Evolutionary conservation across 495 filamentous ascomycete species (phyloP).

Genomic region (Xylaria grammica): DNA sequence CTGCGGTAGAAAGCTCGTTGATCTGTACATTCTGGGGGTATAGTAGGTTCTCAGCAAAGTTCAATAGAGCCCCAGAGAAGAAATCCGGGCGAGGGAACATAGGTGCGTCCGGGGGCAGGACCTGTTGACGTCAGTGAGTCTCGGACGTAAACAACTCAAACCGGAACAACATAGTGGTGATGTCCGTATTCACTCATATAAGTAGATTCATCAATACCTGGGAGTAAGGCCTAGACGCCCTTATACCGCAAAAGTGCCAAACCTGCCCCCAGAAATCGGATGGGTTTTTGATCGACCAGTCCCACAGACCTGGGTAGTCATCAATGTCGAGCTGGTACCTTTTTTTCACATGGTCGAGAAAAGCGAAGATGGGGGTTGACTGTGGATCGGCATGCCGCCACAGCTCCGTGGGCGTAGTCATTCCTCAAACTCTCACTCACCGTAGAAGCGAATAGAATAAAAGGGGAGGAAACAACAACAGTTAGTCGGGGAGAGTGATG

Average conservation of each 20-base stretch:
- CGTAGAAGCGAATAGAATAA: too few species aligned
- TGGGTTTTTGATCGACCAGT: conserved; percentile 82
- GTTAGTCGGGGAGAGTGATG: too few species aligned
- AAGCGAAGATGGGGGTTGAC: conserved; percentile 70
- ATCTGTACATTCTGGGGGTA: conserved; percentile 63
- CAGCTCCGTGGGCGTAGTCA: conserved; percentile 53
- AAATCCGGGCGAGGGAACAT: conserved; percentile 89
- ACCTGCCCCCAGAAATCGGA: conserved; percentile 83
- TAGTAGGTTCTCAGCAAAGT: conserved; percentile 92
- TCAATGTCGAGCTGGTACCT: conserved; percentile 67
- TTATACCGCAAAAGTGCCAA: conserved; percentile 80
- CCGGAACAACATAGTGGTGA: conserved; percentile 6
- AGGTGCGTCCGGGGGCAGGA: conserved; percentile 64
- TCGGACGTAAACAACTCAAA: not conserved
- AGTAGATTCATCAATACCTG: conserved; percentile 51
- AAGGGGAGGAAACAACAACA: too few species aligned
- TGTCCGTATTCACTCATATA: conserved; percentile 3
- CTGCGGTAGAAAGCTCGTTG: conserved; percentile 64
- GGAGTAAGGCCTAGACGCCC: conserved; percentile 66
- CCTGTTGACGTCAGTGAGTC: conserved; percentile 52
- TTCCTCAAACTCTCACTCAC: too few species aligned
- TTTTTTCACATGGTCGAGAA: conserved; percentile 69
- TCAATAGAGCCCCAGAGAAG: conserved; percentile 77
- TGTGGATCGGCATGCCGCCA: conserved; percentile 75
- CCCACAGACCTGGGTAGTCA: conserved; percentile 72